phyloP scores from a whole-genome alignment of 768 basidiomycete species.

The Calocybe indica region DNA sequence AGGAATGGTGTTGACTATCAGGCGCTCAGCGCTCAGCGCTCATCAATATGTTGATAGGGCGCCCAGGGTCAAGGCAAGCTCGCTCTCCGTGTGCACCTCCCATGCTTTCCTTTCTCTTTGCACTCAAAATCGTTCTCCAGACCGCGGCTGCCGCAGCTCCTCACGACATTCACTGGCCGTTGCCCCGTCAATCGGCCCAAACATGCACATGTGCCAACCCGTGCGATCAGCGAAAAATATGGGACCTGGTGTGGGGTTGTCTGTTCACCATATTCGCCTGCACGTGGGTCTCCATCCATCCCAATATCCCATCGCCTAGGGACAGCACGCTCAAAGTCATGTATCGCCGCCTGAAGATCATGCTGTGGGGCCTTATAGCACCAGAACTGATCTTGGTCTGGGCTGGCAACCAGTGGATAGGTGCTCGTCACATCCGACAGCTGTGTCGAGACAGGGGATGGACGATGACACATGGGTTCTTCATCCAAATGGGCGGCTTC shows the following conservation, averaged over 20 bases:
- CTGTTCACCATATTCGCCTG: constrained; percentile 16
- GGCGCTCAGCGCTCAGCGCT: too few species aligned
- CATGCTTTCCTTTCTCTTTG: too few species aligned
- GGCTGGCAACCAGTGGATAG: constrained; percentile 14
- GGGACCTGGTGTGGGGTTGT: constrained; percentile 18
- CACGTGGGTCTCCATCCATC: constrained; percentile 19
- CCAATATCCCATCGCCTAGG: constrained; percentile 13
- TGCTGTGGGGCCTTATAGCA: constrained; percentile 13
- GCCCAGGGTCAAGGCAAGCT: too few species aligned
- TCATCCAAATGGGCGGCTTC: constrained; percentile 22
- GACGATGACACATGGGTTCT: constrained; percentile 20
- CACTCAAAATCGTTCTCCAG: too few species aligned
- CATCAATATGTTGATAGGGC: too few species aligned
- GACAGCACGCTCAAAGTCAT: not conserved
- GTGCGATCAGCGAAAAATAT: constrained; percentile 20
- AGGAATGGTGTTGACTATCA: too few species aligned
- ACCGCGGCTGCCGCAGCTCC: not conserved
- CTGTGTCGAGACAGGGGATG: constrained; percentile 8
- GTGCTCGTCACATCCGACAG: constrained; percentile 9
- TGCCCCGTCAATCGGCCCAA: not conserved
- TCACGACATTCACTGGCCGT: not conserved
- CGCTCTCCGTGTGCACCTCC: too few species aligned
- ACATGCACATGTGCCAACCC: not conserved
- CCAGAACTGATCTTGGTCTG: constrained; percentile 16
- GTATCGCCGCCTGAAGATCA: constrained; percentile 5